These are phyloP conservation scores for Cryptococcus sp. DNA, from an alignment of 1,284 basidiomycete species.

Conservation along the genomic window DNA sequence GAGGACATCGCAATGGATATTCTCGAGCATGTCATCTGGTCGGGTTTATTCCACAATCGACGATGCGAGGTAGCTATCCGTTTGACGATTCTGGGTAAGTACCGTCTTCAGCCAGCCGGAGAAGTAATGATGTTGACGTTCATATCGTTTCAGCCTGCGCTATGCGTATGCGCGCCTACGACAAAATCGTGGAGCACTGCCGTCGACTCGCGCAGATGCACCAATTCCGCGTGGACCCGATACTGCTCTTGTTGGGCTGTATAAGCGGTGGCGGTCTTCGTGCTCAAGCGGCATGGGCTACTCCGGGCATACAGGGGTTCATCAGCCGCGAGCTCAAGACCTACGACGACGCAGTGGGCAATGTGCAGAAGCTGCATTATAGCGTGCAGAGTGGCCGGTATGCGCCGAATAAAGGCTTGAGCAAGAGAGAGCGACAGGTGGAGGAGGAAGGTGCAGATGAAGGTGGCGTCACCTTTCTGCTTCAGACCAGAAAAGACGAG, in stretches of 20 bases:
- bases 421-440: conserved; percentile 43
- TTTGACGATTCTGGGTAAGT: conserved; percentile 69
- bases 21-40: conserved; percentile 73
- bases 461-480: no score
- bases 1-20: conserved; percentile 74
- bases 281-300: conserved; percentile 72
- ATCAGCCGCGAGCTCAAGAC: conserved; percentile 73
- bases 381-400: conserved; percentile 20
- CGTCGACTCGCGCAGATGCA: conserved; percentile 63
- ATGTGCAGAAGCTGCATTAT: conserved; percentile 53
- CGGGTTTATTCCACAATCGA: conserved; percentile 71
- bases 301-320: conserved; percentile 75
- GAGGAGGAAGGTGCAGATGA: conserved; percentile 12
- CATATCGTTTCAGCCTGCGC: conserved; percentile 63
- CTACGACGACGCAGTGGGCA: conserved; percentile 64
- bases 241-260: conserved; percentile 70
- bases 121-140: no score
- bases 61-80: conserved; percentile 70
- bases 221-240: conserved; percentile 66
- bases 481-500: conserved; percentile 5
- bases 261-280: conserved; percentile 66
- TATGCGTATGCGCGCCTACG: conserved; percentile 61
- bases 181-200: conserved; percentile 62
- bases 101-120: not conserved
- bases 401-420: conserved; percentile 12